These are phyloP conservation scores for Leavenworthia alabamica DNA, from an alignment of 345 rosid species.

Conservation along the genomic window DNA sequence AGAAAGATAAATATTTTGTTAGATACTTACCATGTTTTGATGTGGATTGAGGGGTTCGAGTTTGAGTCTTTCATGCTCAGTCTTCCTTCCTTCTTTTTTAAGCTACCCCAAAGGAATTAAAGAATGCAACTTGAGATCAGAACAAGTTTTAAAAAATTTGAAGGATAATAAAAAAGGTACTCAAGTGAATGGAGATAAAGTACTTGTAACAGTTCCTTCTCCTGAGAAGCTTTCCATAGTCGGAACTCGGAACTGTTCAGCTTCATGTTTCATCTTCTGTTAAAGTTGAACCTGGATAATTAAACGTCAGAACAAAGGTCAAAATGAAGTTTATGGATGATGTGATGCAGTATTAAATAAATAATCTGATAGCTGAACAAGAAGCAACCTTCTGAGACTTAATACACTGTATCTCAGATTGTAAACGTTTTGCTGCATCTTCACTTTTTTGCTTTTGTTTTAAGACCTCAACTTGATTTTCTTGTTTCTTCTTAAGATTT, in stretches of 20 bases:
- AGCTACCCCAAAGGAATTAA: constrained; percentile 41
- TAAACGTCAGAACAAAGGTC: not conserved
- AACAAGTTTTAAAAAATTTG: not conserved
- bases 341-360: not conserved
- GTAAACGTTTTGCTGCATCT: constrained; percentile 64
- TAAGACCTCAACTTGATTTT: too few relatives aligned
- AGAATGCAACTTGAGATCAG: constrained; percentile 8
- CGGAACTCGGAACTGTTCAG: constrained; percentile 87
- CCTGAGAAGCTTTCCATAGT: constrained; percentile 72
- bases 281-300: constrained; percentile 64
- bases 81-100: constrained; percentile 66
- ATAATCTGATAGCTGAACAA: not conserved
- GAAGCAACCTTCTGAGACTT: constrained; percentile 64
- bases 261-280: constrained; percentile 71
- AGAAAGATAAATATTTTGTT: not conserved
- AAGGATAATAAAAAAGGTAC: not conserved
- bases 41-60: constrained; percentile 67
- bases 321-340: not conserved
- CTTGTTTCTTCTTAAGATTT: too few relatives aligned
- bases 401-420: constrained; percentile 64
- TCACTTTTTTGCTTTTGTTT: constrained; percentile 54
- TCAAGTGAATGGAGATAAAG: not conserved
- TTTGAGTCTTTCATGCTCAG: constrained; percentile 70
- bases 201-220: constrained; percentile 76
- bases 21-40: constrained; percentile 54